phyloP scores from a whole-genome alignment of 352 stramenopile genomes.

The Globisporangium carolinianum region DNA sequence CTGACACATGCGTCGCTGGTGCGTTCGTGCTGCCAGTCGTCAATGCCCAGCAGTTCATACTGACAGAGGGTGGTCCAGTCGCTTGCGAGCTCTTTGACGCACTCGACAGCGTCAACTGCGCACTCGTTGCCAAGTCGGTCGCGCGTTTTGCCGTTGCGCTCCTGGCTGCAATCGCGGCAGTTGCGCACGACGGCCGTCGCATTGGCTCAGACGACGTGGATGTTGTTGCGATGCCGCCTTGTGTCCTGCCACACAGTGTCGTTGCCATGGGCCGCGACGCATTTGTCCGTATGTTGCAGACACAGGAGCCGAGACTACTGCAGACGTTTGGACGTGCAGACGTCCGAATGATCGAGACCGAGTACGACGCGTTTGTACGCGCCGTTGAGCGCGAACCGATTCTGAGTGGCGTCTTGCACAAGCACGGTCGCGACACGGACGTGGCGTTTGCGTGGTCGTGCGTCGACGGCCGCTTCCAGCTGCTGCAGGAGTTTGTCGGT shows the following conservation, averaged over 20 bases:
- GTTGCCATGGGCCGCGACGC: conserved; percentile 48
- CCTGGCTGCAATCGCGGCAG: conserved; percentile 27
- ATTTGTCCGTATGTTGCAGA: conserved; percentile 30
- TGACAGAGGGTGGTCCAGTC: conserved; percentile 44
- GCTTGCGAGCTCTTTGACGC: conserved; percentile 53
- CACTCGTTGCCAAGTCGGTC: conserved; percentile 40
- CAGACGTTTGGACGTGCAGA: conserved; percentile 39
- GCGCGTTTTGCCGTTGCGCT: conserved; percentile 40
- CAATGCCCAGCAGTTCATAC: conserved; percentile 55
- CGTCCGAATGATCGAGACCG: conserved; percentile 31
- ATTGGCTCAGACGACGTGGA: conserved; percentile 32
- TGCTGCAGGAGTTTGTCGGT: conserved; percentile 54
- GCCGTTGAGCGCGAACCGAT: conserved; percentile 41
- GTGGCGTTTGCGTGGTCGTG: conserved; percentile 61
- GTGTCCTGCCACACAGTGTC: conserved; percentile 39
- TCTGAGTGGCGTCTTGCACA: conserved; percentile 44
- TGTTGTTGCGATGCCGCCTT: conserved; percentile 34
- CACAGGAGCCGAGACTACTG: conserved; percentile 32
- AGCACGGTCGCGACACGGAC: conserved; percentile 49
- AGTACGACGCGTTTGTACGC: conserved; percentile 42
- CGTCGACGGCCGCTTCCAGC: conserved; percentile 33
- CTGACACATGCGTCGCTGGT: conserved; percentile 28
- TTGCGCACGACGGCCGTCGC: conserved; percentile 41
- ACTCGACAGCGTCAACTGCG: conserved; percentile 33
- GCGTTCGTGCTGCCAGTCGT: conserved; percentile 46